Evolutionary conservation across 805 yeast genomes (phyloP).

Genomic region (Komagataella phaffii): DNA sequence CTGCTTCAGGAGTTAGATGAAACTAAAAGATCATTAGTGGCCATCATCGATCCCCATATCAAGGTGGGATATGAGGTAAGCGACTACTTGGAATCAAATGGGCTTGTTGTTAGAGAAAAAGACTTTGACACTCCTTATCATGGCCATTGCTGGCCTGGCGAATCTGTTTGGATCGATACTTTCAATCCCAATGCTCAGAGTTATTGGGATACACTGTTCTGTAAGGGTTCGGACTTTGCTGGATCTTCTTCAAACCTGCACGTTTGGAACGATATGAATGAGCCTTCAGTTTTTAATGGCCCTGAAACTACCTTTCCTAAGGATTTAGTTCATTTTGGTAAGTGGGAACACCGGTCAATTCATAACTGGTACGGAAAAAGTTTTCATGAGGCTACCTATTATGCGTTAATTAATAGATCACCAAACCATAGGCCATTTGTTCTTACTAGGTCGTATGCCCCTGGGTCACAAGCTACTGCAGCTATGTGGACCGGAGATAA

Average conservation of each 20-base stretch:
- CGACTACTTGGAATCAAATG: slow-evolving; percentile 27
- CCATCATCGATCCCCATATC: slow-evolving; percentile 86
- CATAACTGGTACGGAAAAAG: slow-evolving; percentile 80
- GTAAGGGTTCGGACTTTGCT: slow-evolving; percentile 28
- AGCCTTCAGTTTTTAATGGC: slow-evolving; percentile 89
- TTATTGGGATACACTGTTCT: slow-evolving; percentile 45
- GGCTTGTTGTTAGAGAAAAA: slow-evolving; percentile 28
- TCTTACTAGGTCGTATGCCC: slow-evolving; percentile 72
- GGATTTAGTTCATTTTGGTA: slow-evolving; percentile 64
- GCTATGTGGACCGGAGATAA: slow-evolving; percentile 99
- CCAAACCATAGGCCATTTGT: slow-evolving; percentile 66
- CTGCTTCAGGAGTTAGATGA: slow-evolving; percentile 54
- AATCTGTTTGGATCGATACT: slow-evolving; percentile 87
- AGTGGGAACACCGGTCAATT: slow-evolving; percentile 82
- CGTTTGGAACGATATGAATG: slow-evolving; percentile 98
- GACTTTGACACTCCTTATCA: slow-evolving; percentile 34
- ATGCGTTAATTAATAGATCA: slow-evolving; percentile 42
- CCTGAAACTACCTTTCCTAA: slow-evolving; percentile 89
- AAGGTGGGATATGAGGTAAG: slow-evolving; percentile 60
- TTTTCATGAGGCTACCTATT: slow-evolving; percentile 67
- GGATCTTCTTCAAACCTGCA: slow-evolving; percentile 51
- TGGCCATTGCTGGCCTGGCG: slow-evolving; percentile 99
- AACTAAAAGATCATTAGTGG: slow-evolving; percentile 70
- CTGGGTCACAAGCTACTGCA: slow-evolving; percentile 85
- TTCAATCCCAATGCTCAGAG: slow-evolving; percentile 46